A percentile compares a stretch with the other conserved stretches of the same genome.
Evolutionary conservation across 148 eudicot genomes (phyloP).

Genomic region (Pharnaceum exiguum): DNA sequence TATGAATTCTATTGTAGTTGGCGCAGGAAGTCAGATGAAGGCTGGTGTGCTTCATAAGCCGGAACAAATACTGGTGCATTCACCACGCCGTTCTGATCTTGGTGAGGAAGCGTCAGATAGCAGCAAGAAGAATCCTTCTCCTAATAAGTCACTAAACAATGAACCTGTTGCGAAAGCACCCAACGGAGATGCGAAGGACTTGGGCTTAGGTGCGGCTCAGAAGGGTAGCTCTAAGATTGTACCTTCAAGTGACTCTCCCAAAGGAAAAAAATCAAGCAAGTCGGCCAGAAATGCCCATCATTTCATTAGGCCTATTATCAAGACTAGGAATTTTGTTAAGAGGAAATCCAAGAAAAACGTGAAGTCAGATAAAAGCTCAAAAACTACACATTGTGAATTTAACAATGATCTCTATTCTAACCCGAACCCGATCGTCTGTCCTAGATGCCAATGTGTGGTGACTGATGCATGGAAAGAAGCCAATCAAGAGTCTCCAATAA

Average conservation of each 20-base stretch:
- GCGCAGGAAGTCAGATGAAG: constrained; percentile 18
- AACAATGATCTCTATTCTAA: constrained; percentile 29
- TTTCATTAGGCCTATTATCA: constrained; percentile 55
- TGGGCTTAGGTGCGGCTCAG: constrained; percentile 31
- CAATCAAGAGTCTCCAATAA: constrained; percentile 28
- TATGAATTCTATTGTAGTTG: constrained; percentile 12
- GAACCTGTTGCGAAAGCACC: constrained; percentile 20
- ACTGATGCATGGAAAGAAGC: constrained; percentile 41
- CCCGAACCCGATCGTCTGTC: constrained; percentile 59
- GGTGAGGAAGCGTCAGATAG: constrained; percentile 17
- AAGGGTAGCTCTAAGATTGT: constrained; percentile 32
- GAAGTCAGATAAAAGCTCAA: constrained; percentile 22
- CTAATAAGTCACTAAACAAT: constrained; percentile 15
- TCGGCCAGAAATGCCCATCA: constrained; percentile 42
- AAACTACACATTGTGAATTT: constrained; percentile 30
- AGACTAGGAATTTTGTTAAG: constrained; percentile 43
- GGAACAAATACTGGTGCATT: constrained; percentile 22
- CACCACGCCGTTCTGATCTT: constrained; percentile 21
- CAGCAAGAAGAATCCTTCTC: constrained; percentile 14
- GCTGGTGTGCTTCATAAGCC: constrained; percentile 21
- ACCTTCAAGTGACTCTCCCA: constrained; percentile 34
- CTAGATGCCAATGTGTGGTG: constrained; percentile 72
- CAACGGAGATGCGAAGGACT: constrained; percentile 30
- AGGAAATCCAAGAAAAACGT: constrained; percentile 53
- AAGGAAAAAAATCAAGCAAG: constrained; percentile 45